Percentiles rank a stretch among this genome's conserved stretches.
phyloP scores from a whole-genome alignment of 2,329 filamentous ascomycete species.

The Fusarium tuaranense region DNA sequence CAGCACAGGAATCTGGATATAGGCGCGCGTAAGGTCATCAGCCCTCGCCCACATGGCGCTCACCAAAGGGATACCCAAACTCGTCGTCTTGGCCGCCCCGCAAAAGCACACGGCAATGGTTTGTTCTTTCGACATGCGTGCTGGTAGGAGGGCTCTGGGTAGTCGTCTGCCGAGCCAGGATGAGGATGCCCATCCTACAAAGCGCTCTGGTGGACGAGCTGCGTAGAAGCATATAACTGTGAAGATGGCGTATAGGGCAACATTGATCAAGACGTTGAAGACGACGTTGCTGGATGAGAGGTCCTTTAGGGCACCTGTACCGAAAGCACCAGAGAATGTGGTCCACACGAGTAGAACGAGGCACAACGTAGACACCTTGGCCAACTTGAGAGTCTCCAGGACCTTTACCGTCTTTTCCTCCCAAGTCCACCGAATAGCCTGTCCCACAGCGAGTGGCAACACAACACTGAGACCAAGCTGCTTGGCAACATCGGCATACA shows the following conservation, averaged over 20 bases:
- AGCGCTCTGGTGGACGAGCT: slow-evolving; percentile 54
- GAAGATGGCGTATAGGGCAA: slow-evolving; percentile 73
- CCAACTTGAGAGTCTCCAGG: slow-evolving; percentile 65
- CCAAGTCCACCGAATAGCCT: slow-evolving; percentile 65
- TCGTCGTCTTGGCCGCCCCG: slow-evolving; percentile 78
- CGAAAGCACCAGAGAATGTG: slow-evolving; percentile 75
- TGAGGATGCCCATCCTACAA: slow-evolving; percentile 36
- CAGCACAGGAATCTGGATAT: slow-evolving; percentile 73
- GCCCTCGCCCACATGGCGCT: slow-evolving; percentile 74
- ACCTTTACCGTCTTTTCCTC: slow-evolving; percentile 64
- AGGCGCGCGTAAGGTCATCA: slow-evolving; percentile 64
- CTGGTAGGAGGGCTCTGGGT: slow-evolving; percentile 56
- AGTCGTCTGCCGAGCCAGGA: slow-evolving; percentile 49
- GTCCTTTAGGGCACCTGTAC: slow-evolving; percentile 69
- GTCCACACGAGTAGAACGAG: slow-evolving; percentile 67
- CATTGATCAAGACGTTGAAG: slow-evolving; percentile 75
- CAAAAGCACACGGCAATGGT: slow-evolving; percentile 80
- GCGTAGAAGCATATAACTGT: slow-evolving; percentile 69
- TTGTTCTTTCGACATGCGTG: slow-evolving; percentile 69
- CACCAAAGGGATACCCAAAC: slow-evolving; percentile 75
- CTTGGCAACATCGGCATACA: slow-evolving; percentile 76
- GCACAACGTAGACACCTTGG: slow-evolving; percentile 61
- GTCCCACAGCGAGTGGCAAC: slow-evolving; percentile 72
- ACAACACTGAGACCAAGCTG: slow-evolving; percentile 76
- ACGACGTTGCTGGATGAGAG: slow-evolving; percentile 71